These are phyloP conservation scores for Phytopythium helicoides DNA, from an alignment of 352 stramenopile species.

Conservation along the genomic window DNA sequence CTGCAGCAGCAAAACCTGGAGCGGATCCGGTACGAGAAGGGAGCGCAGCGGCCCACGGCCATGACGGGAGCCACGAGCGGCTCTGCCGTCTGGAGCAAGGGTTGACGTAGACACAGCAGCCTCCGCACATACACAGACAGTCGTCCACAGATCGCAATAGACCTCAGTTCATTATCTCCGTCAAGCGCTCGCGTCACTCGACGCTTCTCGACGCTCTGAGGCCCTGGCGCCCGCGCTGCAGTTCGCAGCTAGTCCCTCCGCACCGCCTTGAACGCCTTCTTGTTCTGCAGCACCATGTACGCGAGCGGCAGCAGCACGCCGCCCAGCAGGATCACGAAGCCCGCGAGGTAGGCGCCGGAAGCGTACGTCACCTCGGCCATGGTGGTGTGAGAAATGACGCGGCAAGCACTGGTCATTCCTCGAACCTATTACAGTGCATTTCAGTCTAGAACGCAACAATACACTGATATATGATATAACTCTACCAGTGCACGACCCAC, in stretches of 20 bases:
- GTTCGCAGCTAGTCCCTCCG: constrained; percentile 45
- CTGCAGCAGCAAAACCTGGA: constrained; percentile 94
- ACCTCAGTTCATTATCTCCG: too few relatives aligned
- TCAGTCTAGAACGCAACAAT: too few relatives aligned
- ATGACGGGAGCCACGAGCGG: constrained; percentile 9
- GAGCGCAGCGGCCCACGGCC: constrained; percentile 38
- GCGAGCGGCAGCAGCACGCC: constrained; percentile 75
- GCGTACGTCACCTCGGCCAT: constrained; percentile 60
- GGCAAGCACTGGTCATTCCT: too few relatives aligned
- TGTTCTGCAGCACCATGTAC: constrained; percentile 88
- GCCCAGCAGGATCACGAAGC: constrained; percentile 60
- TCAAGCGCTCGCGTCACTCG: too few relatives aligned
- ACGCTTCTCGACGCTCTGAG: too few relatives aligned
- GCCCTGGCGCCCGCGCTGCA: too few relatives aligned
- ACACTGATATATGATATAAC: too few relatives aligned
- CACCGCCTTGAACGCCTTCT: constrained; percentile 84
- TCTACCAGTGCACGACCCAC: too few relatives aligned
- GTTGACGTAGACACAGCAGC: neutral
- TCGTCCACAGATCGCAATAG: too few relatives aligned
- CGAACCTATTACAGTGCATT: too few relatives aligned
- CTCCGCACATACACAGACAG: neutral
- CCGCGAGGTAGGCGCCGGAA: constrained; percentile 65
- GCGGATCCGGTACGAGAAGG: constrained; percentile 86
- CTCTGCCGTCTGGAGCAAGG: neutral
- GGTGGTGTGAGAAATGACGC: too few relatives aligned